phyloP scores from a whole-genome alignment of 139 green algal species.

The Nannochloris sp. region DNA sequence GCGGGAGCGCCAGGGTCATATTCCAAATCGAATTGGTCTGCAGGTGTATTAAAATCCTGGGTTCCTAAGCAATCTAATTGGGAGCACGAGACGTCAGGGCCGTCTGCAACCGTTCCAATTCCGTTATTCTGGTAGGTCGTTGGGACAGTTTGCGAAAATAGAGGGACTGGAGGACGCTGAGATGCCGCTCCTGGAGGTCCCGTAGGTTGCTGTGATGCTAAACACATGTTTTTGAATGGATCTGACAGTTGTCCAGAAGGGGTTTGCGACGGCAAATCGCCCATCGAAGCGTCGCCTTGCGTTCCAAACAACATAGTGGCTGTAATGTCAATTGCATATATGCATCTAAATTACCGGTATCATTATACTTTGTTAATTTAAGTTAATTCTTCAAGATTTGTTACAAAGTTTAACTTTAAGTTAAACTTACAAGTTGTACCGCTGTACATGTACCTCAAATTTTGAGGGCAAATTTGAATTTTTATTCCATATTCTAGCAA shows the following conservation, averaged over 20 bases:
- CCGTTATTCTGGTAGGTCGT: too few relatives aligned
- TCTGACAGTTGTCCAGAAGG: conserved; percentile 11
- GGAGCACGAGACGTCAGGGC: not conserved
- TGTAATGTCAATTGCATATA: too few relatives aligned
- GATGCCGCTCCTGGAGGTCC: not conserved
- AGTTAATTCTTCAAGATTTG: too few relatives aligned
- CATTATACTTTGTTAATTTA: too few relatives aligned
- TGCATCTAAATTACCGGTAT: too few relatives aligned
- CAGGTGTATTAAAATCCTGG: conserved; percentile 49
- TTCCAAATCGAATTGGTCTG: conserved; percentile 32
- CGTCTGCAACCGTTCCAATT: not conserved
- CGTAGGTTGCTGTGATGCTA: not conserved
- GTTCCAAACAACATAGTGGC: too few relatives aligned
- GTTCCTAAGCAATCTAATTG: conserved; percentile 13
- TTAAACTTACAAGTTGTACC: too few relatives aligned
- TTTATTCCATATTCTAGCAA: too few relatives aligned
- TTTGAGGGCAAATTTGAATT: too few relatives aligned
- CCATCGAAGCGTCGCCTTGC: too few relatives aligned
- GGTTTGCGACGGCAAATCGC: conserved; percentile 1
- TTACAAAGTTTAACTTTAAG: too few relatives aligned
- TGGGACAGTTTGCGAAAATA: conserved; percentile 19
- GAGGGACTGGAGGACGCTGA: not conserved
- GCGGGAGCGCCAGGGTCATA: not conserved
- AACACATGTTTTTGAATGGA: conserved; percentile 18
- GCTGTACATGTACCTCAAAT: too few relatives aligned